phyloP scores from a whole-genome alignment of 2,329 filamentous ascomycete species.

The Penicillium sp. region DNA sequence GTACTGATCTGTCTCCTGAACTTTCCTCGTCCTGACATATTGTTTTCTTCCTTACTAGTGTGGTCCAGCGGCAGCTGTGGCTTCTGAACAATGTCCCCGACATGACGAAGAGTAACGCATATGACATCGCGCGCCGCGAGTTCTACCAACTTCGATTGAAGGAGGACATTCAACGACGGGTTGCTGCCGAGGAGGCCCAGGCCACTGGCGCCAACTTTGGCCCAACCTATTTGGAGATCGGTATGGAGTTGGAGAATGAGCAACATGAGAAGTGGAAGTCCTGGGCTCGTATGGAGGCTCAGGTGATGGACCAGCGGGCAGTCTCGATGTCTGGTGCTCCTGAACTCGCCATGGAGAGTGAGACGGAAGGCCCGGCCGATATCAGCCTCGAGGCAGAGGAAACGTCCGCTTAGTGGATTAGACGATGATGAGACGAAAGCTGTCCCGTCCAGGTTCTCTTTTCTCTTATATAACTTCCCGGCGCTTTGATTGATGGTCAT shows the following conservation, averaged over 20 bases:
- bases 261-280: constrained; percentile 82
- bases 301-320: constrained; percentile 51
- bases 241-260: constrained; percentile 80
- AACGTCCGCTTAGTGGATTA: neutral
- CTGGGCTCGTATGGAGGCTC: constrained; percentile 68
- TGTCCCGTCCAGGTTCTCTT: constrained; percentile 3
- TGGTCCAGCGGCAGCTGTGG: constrained; percentile 89
- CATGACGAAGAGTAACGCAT: constrained; percentile 70
- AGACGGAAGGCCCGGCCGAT: constrained; percentile 30
- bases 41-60: constrained; percentile 58
- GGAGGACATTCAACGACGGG: constrained; percentile 79
- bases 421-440: neutral
- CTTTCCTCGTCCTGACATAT: neutral
- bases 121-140: constrained; percentile 84
- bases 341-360: constrained; percentile 43
- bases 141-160: constrained; percentile 84
- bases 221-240: constrained; percentile 72
- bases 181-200: constrained; percentile 85
- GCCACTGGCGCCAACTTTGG: constrained; percentile 89
- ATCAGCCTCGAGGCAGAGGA: constrained; percentile 12
- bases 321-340: constrained; percentile 48
- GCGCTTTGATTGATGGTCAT: constrained; percentile 21
- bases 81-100: constrained; percentile 69
- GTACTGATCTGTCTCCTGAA: neutral
- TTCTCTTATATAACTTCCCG: constrained; percentile 8